Percentiles rank a stretch among this genome's conserved stretches.
These are phyloP conservation scores for Austroboletus niveus DNA, from an alignment of 1,284 basidiomycete genomes.

Conservation along the genomic window DNA sequence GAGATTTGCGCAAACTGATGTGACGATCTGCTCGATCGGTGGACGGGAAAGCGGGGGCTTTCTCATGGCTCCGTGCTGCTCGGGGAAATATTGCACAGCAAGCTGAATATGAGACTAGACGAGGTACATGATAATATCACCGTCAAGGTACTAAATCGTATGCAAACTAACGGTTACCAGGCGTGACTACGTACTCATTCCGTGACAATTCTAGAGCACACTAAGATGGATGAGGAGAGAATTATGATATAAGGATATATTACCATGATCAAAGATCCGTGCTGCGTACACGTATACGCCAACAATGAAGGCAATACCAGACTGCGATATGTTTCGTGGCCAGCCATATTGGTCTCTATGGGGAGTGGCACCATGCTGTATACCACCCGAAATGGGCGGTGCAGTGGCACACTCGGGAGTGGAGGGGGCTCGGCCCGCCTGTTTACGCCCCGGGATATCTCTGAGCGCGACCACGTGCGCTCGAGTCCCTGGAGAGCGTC, in stretches of 20 bases:
- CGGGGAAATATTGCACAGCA: too few relatives aligned
- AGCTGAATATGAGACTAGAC: too few relatives aligned
- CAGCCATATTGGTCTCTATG: background rate
- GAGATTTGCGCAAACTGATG: too few relatives aligned
- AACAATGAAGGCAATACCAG: conserved; percentile 14
- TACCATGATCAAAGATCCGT: background rate
- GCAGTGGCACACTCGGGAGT: background rate
- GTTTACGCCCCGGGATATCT: background rate
- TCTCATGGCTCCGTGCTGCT: too few relatives aligned
- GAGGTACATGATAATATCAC: too few relatives aligned
- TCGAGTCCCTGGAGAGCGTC: conserved; percentile 37
- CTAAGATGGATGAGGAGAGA: background rate
- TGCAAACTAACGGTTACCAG: too few relatives aligned
- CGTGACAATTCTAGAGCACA: conserved; percentile 10
- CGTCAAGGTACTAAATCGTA: too few relatives aligned
- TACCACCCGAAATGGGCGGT: too few relatives aligned
- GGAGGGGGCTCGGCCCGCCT: background rate
- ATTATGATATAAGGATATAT: background rate
- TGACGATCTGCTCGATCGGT: too few relatives aligned
- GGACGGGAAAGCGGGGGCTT: too few relatives aligned
- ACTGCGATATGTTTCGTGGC: background rate
- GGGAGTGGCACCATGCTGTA: background rate
- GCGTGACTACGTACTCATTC: background rate
- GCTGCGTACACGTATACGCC: background rate
- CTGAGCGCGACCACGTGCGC: conserved; percentile 4